Conservation (phyloP, 164 flowering plant genomes). For the Vitis rupestris region DNA sequence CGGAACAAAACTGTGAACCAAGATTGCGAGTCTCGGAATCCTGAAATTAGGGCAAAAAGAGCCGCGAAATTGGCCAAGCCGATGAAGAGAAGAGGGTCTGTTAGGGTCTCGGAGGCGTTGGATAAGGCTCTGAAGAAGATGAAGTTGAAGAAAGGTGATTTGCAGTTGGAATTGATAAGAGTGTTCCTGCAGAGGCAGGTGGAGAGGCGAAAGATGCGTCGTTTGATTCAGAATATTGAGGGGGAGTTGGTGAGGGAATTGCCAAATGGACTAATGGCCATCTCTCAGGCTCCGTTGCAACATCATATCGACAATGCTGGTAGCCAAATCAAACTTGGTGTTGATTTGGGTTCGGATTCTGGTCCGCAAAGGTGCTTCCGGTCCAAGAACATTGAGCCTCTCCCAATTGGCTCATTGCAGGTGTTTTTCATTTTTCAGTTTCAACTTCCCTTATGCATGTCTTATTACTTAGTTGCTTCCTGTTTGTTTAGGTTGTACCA, state of each 20-base stretch:
- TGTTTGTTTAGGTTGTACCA: conserved; percentile 44
- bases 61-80: conserved; percentile 19
- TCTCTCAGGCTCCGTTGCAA: conserved; percentile 34
- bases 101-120: conserved; percentile 31
- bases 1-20: conserved; percentile 1
- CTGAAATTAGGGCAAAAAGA: conserved; percentile 24
- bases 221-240: conserved; percentile 20
- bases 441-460: neutral
- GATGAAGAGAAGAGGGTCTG: conserved; percentile 21
- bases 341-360: conserved; percentile 20
- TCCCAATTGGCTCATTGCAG: conserved; percentile 59
- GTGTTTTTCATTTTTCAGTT: conserved; percentile 23
- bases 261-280: conserved; percentile 75
- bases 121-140: conserved; percentile 42
- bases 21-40: conserved; percentile 4
- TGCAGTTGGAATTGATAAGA: conserved; percentile 57
- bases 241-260: conserved; percentile 50
- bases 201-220: conserved; percentile 50
- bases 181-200: conserved; percentile 58
- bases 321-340: conserved; percentile 43
- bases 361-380: conserved; percentile 44
- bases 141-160: conserved; percentile 47
- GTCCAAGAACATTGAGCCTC: conserved; percentile 79
- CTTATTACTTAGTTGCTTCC: neutral
- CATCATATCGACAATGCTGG: conserved; percentile 30